Base-by-base conservation (phyloP, 2,329 filamentous ascomycete species). In the Fusarium bulbicola region DNA sequence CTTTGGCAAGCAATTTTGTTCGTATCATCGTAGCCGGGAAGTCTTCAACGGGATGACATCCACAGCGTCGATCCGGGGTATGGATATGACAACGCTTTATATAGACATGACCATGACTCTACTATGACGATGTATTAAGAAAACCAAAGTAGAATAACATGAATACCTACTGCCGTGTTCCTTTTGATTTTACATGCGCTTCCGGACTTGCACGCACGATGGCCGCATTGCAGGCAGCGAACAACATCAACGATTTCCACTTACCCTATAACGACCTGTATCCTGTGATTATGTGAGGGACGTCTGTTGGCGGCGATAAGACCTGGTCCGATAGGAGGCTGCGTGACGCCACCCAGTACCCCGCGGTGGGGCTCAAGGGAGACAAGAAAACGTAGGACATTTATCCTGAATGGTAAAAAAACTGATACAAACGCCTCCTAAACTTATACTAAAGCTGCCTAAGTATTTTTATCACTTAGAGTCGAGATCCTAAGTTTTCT, bases 351-450 rank as follows among this genome's bases (percentile, higher is more conserved):
- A 16, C 10, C n/a, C 14, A 46, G 63, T 72, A 78, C 76, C 76
- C 76, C 76, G 72, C 76, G 63, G 75, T 72, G 75, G 75, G 72
- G 74, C 40, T 13, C 11, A 75, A 63, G 63, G 64, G 67, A 71
- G 63, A 14, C n/a, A 36, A 24, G 30, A 52, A 52, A 26, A 12
- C 49, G 14, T 34, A 1, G 18, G 49, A 52, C 9, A 24, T 11
- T 5, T 15, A 21, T 15, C 2, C 13, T 8, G 15, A 12, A 32
- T 21, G 3, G 36, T 12, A 36, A 52, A 52, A 52, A 26, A 20
- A 2, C 7, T 6, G 2, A 12, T 15, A 18, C 5, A 21, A 36
- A 21, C 3, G 6, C 13, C 2, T 12, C 32, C n/a, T 12, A 15
- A 52, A 9, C 12, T 10, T 26, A 6, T 13, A 36, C 49, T 52